phyloP scores from a whole-genome alignment of 1,284 basidiomycete genomes.

The Salmacisia buchloeana region DNA sequence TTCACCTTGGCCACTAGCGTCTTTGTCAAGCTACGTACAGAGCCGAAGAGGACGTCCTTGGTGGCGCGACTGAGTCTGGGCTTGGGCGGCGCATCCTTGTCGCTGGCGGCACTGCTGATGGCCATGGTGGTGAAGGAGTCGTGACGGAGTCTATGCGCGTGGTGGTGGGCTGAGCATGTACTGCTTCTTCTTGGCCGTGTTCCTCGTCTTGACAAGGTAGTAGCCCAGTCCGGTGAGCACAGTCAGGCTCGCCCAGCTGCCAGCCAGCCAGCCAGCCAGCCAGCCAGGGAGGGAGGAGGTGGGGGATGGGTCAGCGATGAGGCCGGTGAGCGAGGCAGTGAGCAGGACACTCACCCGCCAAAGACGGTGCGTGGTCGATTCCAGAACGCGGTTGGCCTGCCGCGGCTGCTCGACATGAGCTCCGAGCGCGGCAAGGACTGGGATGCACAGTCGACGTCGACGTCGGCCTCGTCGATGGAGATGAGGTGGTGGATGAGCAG shows the following conservation, averaged over 20 bases:
- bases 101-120: neutral
- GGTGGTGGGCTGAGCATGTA: constrained; percentile 7
- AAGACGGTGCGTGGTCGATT: no score
- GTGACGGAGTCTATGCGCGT: neutral
- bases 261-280: no score
- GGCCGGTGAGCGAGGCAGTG: neutral
- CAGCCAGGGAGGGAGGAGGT: neutral
- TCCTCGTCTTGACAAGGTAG: constrained; percentile 8
- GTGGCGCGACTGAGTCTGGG: constrained; percentile 32
- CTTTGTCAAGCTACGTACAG: constrained; percentile 12
- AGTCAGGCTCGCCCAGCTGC: neutral
- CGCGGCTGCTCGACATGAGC: no score
- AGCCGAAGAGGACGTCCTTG: constrained; percentile 46
- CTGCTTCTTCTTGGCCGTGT: constrained; percentile 4
- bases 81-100: neutral
- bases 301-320: neutral
- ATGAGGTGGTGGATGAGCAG: no score
- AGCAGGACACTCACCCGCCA: no score
- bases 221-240: constrained; percentile 2
- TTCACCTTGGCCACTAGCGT: neutral
- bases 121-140: neutral
- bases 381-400: no score
- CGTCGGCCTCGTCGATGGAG: no score
- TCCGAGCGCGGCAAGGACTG: no score
- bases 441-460: no score